These are phyloP conservation scores for Ambrosia artemisiifolia DNA, from an alignment of 129 eudicot species.

Conservation along the genomic window DNA sequence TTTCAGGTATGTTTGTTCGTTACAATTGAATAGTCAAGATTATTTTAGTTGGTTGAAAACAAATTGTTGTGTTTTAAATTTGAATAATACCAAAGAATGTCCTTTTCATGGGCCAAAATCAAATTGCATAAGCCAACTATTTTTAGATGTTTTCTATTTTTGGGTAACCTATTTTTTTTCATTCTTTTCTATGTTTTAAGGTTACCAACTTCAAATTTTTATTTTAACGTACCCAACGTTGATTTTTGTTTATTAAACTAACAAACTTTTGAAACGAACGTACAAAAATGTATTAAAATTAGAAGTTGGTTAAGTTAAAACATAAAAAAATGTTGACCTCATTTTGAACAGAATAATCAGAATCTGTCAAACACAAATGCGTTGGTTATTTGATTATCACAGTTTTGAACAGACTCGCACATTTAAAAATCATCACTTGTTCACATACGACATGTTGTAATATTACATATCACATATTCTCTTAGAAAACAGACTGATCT, in stretches of 20 bases:
- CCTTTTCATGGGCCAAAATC: background rate
- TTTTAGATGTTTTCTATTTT: background rate
- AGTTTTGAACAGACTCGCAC: background rate
- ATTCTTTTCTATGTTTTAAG: background rate
- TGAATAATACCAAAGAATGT: background rate
- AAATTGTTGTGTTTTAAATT: background rate
- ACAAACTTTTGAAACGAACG: background rate
- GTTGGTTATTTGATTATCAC: background rate
- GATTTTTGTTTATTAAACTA: background rate
- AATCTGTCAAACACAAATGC: background rate
- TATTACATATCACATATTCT: background rate
- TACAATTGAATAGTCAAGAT: background rate
- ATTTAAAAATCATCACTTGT: background rate
- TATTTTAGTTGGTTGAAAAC: background rate
- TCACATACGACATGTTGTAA: background rate
- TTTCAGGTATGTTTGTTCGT: conserved; percentile 53
- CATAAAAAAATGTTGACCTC: background rate
- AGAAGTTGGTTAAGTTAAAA: background rate
- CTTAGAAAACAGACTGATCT: background rate
- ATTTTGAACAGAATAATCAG: background rate
- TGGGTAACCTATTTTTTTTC: background rate
- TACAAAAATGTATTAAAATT: background rate
- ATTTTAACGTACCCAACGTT: background rate
- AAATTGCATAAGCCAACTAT: background rate
- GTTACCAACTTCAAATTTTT: background rate